Evolutionary conservation across 805 yeast genomes (phyloP), one percentile per base, ranked within the genome.

Genomic region (Wickerhamiella vanderwaltii): DNA sequence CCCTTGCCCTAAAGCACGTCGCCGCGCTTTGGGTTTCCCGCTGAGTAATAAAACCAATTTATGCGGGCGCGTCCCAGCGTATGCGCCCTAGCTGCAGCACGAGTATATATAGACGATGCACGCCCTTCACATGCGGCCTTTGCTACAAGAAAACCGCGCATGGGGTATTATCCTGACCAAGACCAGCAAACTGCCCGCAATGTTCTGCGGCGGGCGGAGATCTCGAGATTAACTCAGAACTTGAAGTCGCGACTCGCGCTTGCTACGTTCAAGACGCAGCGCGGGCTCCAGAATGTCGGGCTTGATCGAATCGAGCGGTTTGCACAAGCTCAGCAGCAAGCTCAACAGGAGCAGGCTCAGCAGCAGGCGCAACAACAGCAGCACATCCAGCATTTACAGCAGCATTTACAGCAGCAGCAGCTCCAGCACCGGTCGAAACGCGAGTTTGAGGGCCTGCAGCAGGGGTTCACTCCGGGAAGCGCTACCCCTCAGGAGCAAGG

Each of bases 191-290:
- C 62, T 1, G 61, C 52, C 7, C 59, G 62, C 41, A 61, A 62
- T 32, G 64, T 65, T 16, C 56, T 65, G 29, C 56, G 61, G 20
- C 56, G 69, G 28, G 69, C 69, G 1, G 65, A 64, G 45, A 61
- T 65, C 39, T 58, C 67, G 19, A 48, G 67, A 22, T 53, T 66
- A 35, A 60, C 70, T 11, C 53, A 66, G 26, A 61, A 59, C 45
- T 57, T 65, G 41, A 66, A 66, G 45, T 59, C 62, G 31, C 51
- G 69, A 29, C 58, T 65, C 12, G 66, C 65, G 17, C 50, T 61
- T 37, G 70, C 70, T 6, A 53, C 63, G 19, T 57, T 55, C 57
- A 65, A 65, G 49, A 54, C 69, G 36, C 57, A 57, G 39, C 54
- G 63, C 4, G 67, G 67, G 24, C 59, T 63, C 60, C 62, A 59